Evolutionary conservation across 805 yeast species (phyloP), one percentile per base, ranked within the genome.

Genomic region (Metschnikowia arizonensis): DNA sequence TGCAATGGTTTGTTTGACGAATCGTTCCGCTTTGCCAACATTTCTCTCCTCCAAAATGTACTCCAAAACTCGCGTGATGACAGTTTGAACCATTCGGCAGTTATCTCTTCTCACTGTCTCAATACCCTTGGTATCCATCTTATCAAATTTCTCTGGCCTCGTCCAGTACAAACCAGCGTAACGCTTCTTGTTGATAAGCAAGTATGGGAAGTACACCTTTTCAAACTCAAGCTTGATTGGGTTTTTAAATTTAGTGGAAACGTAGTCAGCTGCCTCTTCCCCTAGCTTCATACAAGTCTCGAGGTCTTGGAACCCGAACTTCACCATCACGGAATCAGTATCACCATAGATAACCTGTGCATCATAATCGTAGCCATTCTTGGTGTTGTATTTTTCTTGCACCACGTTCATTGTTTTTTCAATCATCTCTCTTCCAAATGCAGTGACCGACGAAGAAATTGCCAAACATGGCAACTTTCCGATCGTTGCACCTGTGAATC

Each of bases 111-210:
- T 82, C 34, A 93, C 99, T 0, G 99, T 93, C 59, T 95, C 99
- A 50, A 93, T 85, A 64, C 99, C 99, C 61, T 93, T 93, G 28
- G 97, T 91, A 63, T 93, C 99, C 89, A 93, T 84, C 66, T 93
- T 93, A 64, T 95, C 99, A 58, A 79, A 88, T 52, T 87, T 88
- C n/a, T 87, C 81, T 0, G 97, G 84, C 38, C 79, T 78, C 0
- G 99, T 93, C 99, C 99, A 93, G 61, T 83, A 91, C 35, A 93
- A 72, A 0, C 99, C 99, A 1, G 99, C 99, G 61, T 93, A 93
- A 64, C 99, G 78, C 68, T 93, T 93, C 66, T 93, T 93, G 70
- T 91, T 93, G 61, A 93, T 93, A 61, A 93, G 73, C 52, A 93
- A 69, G 60, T 93, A 93, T 2, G 99, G 99, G 65, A 79, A 93